Evolutionary conservation across 352 stramenopile genomes (phyloP).

Genomic region (Globisporangium paddicum): DNA sequence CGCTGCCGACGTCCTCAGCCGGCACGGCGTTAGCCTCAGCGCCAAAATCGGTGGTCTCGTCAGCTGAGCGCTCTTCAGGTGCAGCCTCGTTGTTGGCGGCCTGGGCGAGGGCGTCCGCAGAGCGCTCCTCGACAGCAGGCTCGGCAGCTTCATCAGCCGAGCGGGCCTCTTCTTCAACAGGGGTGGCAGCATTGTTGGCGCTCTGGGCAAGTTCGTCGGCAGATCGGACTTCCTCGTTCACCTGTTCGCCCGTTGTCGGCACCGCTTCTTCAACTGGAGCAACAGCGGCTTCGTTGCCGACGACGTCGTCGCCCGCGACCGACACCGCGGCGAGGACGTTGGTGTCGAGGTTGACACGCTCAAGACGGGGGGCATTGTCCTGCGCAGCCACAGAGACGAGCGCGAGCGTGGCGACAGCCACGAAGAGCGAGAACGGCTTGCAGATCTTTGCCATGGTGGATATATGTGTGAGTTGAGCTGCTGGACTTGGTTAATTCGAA

Average conservation of each 20-base stretch:
- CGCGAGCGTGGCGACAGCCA: conserved; percentile 4
- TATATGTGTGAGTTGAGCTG: not conserved
- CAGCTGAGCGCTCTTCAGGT: conserved; percentile 1
- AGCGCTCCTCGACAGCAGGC: too few relatives aligned
- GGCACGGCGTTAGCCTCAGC: not conserved
- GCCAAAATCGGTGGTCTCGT: not conserved
- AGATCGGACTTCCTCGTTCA: not conserved
- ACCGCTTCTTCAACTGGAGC: not conserved
- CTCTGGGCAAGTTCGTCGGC: conserved; percentile 3
- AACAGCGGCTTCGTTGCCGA: not conserved
- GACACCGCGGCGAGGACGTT: conserved; percentile 4
- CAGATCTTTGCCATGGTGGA: conserved; percentile 7
- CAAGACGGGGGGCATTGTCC: not conserved
- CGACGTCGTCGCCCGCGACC: not conserved
- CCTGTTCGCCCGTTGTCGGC: not conserved
- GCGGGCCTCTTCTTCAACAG: too few relatives aligned
- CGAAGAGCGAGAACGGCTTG: conserved; percentile 8
- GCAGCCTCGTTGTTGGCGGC: too few relatives aligned
- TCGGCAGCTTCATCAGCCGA: too few relatives aligned
- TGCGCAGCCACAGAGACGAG: conserved; percentile 6
- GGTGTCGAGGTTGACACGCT: conserved; percentile 3
- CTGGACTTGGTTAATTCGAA: conserved; percentile 2
- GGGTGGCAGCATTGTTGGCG: conserved; percentile 5
- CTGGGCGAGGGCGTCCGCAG: too few relatives aligned
- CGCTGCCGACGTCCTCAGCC: not conserved